These are phyloP conservation scores for Circinella minor DNA, from an alignment of 371 early-diverging fungal species.

Conservation along the genomic window DNA sequence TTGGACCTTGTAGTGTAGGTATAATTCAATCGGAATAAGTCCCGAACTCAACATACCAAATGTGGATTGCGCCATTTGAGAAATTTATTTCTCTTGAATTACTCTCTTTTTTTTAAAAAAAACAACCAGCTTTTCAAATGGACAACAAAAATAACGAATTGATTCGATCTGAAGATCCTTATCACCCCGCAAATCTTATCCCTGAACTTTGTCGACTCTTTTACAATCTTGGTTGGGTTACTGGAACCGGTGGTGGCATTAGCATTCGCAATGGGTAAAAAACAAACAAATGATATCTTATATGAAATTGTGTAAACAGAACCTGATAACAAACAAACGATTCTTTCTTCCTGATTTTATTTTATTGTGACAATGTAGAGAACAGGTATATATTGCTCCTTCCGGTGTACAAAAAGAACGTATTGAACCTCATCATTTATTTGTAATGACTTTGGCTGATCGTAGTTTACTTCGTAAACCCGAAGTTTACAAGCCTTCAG, in stretches of 20 bases:
- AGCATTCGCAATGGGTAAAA: slow-evolving; percentile 80
- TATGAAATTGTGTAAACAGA: no score
- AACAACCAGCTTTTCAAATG: background rate
- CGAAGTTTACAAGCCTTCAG: slow-evolving; percentile 72
- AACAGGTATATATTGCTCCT: slow-evolving; percentile 89
- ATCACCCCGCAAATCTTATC: slow-evolving; percentile 89
- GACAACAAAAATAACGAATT: slow-evolving; percentile 23
- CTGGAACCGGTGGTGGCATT: slow-evolving; percentile 96
- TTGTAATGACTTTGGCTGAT: slow-evolving; percentile 74
- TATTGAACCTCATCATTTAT: slow-evolving; percentile 84
- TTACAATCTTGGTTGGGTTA: slow-evolving; percentile 94
- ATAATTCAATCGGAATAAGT: no score
- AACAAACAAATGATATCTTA: background rate
- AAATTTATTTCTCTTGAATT: no score
- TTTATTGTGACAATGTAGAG: slow-evolving; percentile 38
- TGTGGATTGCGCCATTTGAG: no score
- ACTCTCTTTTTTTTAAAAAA: no score
- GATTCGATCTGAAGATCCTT: slow-evolving; percentile 65
- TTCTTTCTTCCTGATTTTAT: no score
- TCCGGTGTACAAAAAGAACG: slow-evolving; percentile 97
- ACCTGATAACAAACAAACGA: no score
- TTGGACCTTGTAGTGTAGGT: no score
- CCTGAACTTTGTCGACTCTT: slow-evolving; percentile 92
- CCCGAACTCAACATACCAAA: no score
- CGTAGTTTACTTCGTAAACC: slow-evolving; percentile 76